These are phyloP conservation scores for Plasmodium gallinaceum DNA, from an alignment of 169 alveolate genomes.

Conservation along the genomic window DNA sequence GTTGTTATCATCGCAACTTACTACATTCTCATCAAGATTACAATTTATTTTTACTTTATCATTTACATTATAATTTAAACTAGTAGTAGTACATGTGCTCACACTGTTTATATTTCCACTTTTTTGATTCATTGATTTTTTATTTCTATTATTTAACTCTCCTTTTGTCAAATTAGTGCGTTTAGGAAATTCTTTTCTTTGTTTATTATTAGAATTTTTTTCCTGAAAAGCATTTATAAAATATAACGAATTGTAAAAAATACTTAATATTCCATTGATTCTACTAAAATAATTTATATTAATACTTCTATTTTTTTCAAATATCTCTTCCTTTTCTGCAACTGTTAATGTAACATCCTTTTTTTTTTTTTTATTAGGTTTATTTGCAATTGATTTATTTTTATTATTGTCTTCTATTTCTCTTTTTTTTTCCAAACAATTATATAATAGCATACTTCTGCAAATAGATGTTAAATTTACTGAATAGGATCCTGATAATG, in stretches of 20 bases:
- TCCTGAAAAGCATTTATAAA: conserved; percentile 52
- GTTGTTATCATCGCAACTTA: background rate
- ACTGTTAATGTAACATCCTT: conserved; percentile 56
- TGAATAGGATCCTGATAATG: conserved; percentile 81
- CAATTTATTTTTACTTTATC: background rate
- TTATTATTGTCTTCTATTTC: conserved; percentile 44
- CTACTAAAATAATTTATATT: conserved; percentile 57
- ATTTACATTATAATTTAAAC: background rate
- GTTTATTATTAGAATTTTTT: background rate
- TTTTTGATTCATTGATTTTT: background rate
- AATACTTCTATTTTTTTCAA: conserved; percentile 60
- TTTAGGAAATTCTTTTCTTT: background rate
- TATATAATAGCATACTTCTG: conserved; percentile 70
- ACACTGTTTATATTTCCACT: background rate
- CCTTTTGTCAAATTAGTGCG: background rate
- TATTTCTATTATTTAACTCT: background rate
- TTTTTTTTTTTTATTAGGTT: conserved; percentile 62
- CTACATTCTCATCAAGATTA: background rate
- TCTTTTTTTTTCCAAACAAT: conserved; percentile 38
- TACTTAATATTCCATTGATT: conserved; percentile 66
- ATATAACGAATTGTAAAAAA: conserved; percentile 64
- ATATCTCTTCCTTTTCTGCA: conserved; percentile 75
- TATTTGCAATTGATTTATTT: conserved; percentile 41
- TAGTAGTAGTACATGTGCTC: conserved; percentile 1
- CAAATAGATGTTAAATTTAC: conserved; percentile 73